A percentile compares a stretch with the other conserved stretches of the same genome.
phyloP scores from a whole-genome alignment of 2,329 filamentous ascomycete species.

The Hypocrella siamensis region DNA sequence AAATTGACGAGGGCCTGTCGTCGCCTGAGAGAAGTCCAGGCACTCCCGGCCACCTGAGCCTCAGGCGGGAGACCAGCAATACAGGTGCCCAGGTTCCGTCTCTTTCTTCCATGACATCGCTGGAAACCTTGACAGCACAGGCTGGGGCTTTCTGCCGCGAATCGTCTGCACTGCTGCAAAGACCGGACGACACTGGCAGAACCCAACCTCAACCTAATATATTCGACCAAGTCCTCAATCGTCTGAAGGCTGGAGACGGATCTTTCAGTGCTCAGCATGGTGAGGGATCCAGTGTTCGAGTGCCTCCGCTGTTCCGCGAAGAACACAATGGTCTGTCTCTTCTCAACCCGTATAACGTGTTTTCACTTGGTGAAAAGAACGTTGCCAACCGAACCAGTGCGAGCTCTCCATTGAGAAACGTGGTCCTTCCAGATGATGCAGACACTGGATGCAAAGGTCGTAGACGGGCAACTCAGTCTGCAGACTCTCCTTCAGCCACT shows the following conservation, averaged over 20 bases:
- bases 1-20: slow-evolving; percentile 7
- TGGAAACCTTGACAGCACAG: slow-evolving; percentile 1
- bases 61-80: background rate
- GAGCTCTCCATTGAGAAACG: slow-evolving; percentile 12
- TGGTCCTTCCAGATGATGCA: slow-evolving; percentile 4
- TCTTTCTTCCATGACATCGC: slow-evolving; percentile 12
- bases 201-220: background rate
- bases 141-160: slow-evolving; percentile 6
- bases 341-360: slow-evolving; percentile 12
- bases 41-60: no score
- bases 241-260: no score
- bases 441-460: background rate
- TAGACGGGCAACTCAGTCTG: background rate
- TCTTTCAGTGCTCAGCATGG: no score
- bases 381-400: slow-evolving; percentile 9
- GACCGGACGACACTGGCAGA: background rate
- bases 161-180: background rate
- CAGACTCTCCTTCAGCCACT: background rate
- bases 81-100: slow-evolving; percentile 3
- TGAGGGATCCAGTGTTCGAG: no score
- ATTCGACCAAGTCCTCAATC: slow-evolving; percentile 4
- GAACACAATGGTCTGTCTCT: slow-evolving; percentile 1
- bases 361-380: slow-evolving; percentile 4
- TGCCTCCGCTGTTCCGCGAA: no score
- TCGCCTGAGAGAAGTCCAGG: no score